A percentile compares a stretch with the other conserved stretches of the same genome.
Conservation (phyloP, 2,329 filamentous ascomycete genomes). For the Torrubiella hemipterigena region DNA sequence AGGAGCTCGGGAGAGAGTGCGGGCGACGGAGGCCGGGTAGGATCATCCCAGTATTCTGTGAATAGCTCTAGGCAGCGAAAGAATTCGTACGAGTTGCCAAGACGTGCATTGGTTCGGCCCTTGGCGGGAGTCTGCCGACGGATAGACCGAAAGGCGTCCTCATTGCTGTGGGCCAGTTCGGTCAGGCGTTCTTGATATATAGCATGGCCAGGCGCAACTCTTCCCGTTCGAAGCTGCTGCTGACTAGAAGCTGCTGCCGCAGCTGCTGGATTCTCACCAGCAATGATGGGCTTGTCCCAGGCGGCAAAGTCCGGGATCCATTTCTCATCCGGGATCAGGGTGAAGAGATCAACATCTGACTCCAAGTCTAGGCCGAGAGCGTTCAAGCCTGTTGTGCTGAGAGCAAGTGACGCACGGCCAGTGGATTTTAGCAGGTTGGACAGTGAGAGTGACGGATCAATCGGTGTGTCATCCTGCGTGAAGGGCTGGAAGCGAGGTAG, state of each 20-base stretch:
- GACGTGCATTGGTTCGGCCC: slow-evolving; percentile 39
- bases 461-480: slow-evolving; percentile 16
- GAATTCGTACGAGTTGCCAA: slow-evolving; percentile 56
- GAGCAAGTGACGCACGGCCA: slow-evolving; percentile 29
- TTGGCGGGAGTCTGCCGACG: slow-evolving; percentile 42
- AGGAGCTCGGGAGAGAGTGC: slow-evolving; percentile 19
- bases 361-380: slow-evolving; percentile 46
- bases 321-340: slow-evolving; percentile 41
- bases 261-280: slow-evolving; percentile 34
- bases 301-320: slow-evolving; percentile 39
- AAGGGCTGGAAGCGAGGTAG: slow-evolving; percentile 35
- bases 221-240: too few relatives aligned
- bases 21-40: slow-evolving; percentile 25
- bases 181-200: slow-evolving; percentile 45
- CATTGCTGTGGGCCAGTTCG: slow-evolving; percentile 44
- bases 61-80: slow-evolving; percentile 50
- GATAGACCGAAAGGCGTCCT: slow-evolving; percentile 48
- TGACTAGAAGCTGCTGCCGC: slow-evolving; percentile 36
- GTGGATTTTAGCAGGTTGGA: slow-evolving; percentile 40
- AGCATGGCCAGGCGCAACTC: slow-evolving; percentile 42
- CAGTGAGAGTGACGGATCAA: slow-evolving; percentile 24
- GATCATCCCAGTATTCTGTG: slow-evolving; percentile 50
- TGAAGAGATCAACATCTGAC: slow-evolving; percentile 31
- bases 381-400: slow-evolving; percentile 36
- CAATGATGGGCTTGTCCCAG: slow-evolving; percentile 34